A percentile compares a stretch with the other conserved stretches of the same genome.
Evolutionary conservation across 2,329 filamentous ascomycete species (phyloP).

Genomic region (Aspergillus bombycis): DNA sequence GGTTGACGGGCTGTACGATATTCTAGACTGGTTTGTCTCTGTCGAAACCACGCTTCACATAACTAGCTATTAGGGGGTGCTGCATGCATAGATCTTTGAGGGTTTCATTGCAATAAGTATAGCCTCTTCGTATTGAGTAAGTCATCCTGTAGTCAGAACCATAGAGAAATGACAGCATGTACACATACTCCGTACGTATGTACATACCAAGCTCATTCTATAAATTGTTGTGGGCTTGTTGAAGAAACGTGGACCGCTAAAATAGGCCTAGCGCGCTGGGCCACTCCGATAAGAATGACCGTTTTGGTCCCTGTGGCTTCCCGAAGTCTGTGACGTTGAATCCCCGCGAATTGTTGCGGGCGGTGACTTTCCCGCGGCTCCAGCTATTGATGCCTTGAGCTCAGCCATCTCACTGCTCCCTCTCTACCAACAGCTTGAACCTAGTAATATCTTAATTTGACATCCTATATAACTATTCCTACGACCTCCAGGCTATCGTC

Average conservation of each 20-base stretch:
- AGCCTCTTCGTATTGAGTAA: too few species aligned
- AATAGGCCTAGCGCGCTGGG: neutral
- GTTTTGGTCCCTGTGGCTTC: neutral
- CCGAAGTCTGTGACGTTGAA: conserved; percentile 5
- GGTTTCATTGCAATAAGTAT: too few species aligned
- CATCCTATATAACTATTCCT: neutral
- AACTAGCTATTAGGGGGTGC: too few species aligned
- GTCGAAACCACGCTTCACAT: too few species aligned
- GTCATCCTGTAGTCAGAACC: too few species aligned
- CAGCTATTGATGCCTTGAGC: conserved; percentile 4
- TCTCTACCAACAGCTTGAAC: neutral
- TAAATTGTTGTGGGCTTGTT: too few species aligned
- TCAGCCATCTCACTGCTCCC: neutral
- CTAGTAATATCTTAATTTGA: neutral
- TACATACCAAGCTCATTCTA: too few species aligned
- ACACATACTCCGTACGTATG: too few species aligned
- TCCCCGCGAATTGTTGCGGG: conserved; percentile 1
- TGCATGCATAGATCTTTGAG: too few species aligned
- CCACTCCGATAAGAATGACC: neutral
- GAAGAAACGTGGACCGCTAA: neutral
- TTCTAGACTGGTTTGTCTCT: too few species aligned
- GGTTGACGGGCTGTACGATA: too few species aligned
- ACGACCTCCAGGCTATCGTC: neutral
- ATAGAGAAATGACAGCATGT: too few species aligned
- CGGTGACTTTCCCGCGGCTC: neutral